These are phyloP conservation scores for Arxiozyma telluris DNA, from an alignment of 1,139 yeast species.

Conservation along the genomic window DNA sequence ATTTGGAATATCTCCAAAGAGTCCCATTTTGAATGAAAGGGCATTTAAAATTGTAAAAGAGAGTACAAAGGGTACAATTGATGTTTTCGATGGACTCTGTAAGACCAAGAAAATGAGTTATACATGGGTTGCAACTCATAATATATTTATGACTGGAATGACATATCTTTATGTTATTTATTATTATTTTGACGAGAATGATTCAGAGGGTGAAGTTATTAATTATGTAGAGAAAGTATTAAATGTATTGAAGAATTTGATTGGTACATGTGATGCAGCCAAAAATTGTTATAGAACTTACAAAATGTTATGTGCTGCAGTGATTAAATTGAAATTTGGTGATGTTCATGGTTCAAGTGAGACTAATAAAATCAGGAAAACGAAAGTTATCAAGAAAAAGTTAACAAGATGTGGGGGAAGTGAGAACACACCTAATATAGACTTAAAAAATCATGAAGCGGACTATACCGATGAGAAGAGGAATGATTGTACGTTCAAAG, in stretches of 20 bases:
- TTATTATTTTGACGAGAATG: conserved; percentile 52
- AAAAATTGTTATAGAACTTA: conserved; percentile 60
- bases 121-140: conserved; percentile 92
- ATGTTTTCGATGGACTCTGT: conserved; percentile 51
- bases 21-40: conserved; percentile 42
- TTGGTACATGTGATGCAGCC: conserved; percentile 75
- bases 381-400: conserved; percentile 3
- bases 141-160: conserved; percentile 81
- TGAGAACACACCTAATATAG: not conserved
- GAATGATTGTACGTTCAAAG: not conserved
- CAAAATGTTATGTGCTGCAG: conserved; percentile 63
- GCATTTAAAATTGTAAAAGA: conserved; percentile 53
- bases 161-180: conserved; percentile 71
- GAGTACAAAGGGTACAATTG: conserved; percentile 58
- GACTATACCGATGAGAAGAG: not conserved
- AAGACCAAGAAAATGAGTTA: conserved; percentile 57
- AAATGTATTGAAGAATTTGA: conserved; percentile 50
- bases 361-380: not conserved
- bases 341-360: not conserved
- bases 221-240: conserved; percentile 49
- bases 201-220: conserved; percentile 43
- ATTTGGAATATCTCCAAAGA: conserved; percentile 71
- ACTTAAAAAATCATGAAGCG: not conserved
- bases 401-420: not conserved
- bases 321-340: conserved; percentile 46